Evolutionary conservation across 2,329 filamentous ascomycete genomes (phyloP).

Genomic region (Zasmidium cellare): DNA sequence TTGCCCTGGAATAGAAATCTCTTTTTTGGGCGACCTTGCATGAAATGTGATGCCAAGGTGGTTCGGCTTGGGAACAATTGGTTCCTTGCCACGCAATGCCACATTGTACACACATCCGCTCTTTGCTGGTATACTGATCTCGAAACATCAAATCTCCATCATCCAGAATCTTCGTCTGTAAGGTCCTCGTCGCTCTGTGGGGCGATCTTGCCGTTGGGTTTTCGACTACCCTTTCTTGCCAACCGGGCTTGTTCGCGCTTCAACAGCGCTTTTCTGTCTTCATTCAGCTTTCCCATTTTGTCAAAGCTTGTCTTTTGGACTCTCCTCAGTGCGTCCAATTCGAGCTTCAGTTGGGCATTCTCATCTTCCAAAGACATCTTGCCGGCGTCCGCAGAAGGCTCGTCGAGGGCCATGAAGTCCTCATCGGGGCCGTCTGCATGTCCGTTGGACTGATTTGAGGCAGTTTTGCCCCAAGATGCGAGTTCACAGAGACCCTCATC

Average conservation of each 20-base stretch:
- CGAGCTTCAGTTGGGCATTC: conserved; percentile 34
- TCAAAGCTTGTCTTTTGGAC: conserved; percentile 48
- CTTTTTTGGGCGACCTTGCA: conserved; percentile 15
- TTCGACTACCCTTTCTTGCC: background rate
- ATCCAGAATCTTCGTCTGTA: conserved; percentile 10
- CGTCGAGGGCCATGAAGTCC: conserved; percentile 42
- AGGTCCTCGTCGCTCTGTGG: conserved; percentile 5
- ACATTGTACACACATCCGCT: background rate
- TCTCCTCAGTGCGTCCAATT: conserved; percentile 46
- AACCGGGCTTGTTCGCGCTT: conserved; percentile 30
- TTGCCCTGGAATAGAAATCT: conserved; percentile 11
- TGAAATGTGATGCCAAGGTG: conserved; percentile 17
- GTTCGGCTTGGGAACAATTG: background rate
- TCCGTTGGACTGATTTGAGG: conserved; percentile 8
- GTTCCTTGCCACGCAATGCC: background rate
- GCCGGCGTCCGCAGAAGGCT: conserved; percentile 1
- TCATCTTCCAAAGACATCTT: conserved; percentile 25
- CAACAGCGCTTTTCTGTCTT: conserved; percentile 41
- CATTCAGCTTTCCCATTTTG: conserved; percentile 45
- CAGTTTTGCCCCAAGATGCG: conserved; percentile 36
- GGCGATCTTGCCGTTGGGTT: conserved; percentile 9
- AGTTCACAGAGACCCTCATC: conserved; percentile 38
- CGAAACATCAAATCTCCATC: background rate
- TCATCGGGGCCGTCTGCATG: conserved; percentile 20
- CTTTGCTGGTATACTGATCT: background rate